Evolutionary conservation across 257 asterid genomes (phyloP), one percentile per base, ranked within the genome.

Genomic region (Anisodus acutangulus): DNA sequence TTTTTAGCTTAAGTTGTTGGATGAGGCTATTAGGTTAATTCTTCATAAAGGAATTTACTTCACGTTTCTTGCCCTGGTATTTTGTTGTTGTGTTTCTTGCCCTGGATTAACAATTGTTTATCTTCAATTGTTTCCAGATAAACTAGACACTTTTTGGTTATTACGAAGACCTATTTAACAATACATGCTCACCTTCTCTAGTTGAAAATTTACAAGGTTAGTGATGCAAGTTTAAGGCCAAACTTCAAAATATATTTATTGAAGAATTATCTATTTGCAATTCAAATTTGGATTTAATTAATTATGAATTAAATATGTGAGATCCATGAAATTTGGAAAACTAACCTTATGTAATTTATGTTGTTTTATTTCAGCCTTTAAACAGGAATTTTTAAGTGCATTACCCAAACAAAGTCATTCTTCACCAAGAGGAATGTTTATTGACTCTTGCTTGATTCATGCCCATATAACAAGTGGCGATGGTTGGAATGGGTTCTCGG

Each of bases 371-470:
- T 51, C 81, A 76, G 81, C 51, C 6, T 76, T 76, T 6, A 76
- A 76, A 76, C 63, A 76, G 19, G 81, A 76, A 3, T 51, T 76
- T 31, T 3, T 76, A 76, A 76, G 41, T 76, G 81, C 81, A 12
- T 76, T 76, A 26, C 81, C 81, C 8, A 51, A 76, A 51, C 62
- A 76, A 51, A 22, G 11, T 26, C 2, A 76, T 51, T 51, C 81
- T 76, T 76, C 81, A 76, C 26, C 81, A 12, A 76, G 45, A 51
- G 81, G 81, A 51, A 76, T 76, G 81, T 76, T 76, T 76, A 76
- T 76, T 3, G 81, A 76, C 63, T 22, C 81, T 51, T 76, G 81
- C 47, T 76, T 76, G 0, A 11, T 49, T 76, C 81, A 76, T 76
- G 8, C 60, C 45, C 81, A 76, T 12, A 51, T 76, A 51, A 6